Evolutionary conservation across 2,329 filamentous ascomycete species (phyloP), one percentile per base, ranked within the genome.

Genomic region (Aspergillus ochraceoroseus): DNA sequence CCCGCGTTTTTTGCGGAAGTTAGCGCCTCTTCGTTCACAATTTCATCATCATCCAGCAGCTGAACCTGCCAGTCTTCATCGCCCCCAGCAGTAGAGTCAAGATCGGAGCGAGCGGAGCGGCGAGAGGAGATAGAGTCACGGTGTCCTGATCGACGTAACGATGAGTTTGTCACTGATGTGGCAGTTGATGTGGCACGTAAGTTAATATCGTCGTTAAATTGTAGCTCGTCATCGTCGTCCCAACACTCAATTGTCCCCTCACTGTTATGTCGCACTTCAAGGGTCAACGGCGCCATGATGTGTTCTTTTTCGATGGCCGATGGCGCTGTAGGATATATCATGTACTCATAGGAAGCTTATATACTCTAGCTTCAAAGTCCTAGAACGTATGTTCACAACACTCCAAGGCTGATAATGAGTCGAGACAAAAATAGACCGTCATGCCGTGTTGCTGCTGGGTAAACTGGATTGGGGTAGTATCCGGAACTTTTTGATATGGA

Each of bases 61-160:
- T 90, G 78, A 14, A 96, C 77, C 54, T 95, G 87, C 72, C 82
- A 88, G 65, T 95, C 87, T 56, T 95, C 87, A 56, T 94, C 87
- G 46, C 81, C 85, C 46, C 66, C 73, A 41, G 77, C 76, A 50
- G 80, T 71, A 1, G 83, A 87, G 37, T 87, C 83, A 32, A 87
- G 77, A 58, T 94, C 89, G 39, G 87, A 95, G 54, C 83, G 83
- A 55, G 87, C 79, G 12, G 88, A 94, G 51, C 81, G 70, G 53
- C 86, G 83, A 43, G 86, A 94, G 1, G 89, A 95, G 41, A 84
- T 79, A 12, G 85, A 88, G 55, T 88, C 84, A 49, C 85, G 79
- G 46, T 79, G 75, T 44, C 61, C 64, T 8, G 65, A 68, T 22
- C 61, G 64, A 18, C 64, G 63, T 31, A 65, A 52, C 32, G 68